Evolutionary conservation across 1,284 basidiomycete genomes (phyloP).

Genomic region (Clitocybe nebularis): DNA sequence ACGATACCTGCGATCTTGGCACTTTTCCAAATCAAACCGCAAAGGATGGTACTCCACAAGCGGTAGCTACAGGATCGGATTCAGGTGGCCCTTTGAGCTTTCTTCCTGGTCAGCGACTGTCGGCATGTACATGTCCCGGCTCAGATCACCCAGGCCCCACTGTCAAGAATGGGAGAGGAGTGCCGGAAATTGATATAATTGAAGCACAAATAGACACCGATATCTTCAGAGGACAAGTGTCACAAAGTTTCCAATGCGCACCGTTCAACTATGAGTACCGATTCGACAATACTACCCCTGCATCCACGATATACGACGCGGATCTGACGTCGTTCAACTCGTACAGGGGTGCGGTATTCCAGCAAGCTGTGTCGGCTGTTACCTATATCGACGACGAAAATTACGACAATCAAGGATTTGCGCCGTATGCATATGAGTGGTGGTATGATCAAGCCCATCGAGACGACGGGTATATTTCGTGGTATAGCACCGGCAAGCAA

Average conservation of each 20-base stretch:
- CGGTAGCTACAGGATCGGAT: conserved; percentile 45
- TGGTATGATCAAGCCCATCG: conserved; percentile 64
- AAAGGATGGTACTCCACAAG: conserved; percentile 47
- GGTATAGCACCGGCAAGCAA: conserved; percentile 58
- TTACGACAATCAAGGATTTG: conserved; percentile 52
- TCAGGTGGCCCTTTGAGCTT: conserved; percentile 51
- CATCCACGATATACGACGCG: conserved; percentile 52
- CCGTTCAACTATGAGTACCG: conserved; percentile 73
- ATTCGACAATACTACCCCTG: conserved; percentile 50
- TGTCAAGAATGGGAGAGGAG: conserved; percentile 71
- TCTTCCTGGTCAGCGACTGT: conserved; percentile 76
- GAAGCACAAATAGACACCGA: conserved; percentile 59
- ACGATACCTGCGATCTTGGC: conserved; percentile 79
- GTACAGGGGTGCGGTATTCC: conserved; percentile 75
- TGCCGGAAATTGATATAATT: conserved; percentile 85
- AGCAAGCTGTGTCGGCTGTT: conserved; percentile 75
- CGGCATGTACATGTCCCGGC: conserved; percentile 81
- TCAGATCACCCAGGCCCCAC: conserved; percentile 81
- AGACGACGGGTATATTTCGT: conserved; percentile 67
- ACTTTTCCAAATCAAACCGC: conserved; percentile 78
- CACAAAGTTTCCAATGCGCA: conserved; percentile 79
- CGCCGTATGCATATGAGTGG: conserved; percentile 70
- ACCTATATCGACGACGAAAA: conserved; percentile 49
- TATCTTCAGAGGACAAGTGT: conserved; percentile 59
- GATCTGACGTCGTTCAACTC: conserved; percentile 54